These are phyloP conservation scores for Immersiella caudata DNA, from an alignment of 495 filamentous ascomycete species.

Conservation along the genomic window DNA sequence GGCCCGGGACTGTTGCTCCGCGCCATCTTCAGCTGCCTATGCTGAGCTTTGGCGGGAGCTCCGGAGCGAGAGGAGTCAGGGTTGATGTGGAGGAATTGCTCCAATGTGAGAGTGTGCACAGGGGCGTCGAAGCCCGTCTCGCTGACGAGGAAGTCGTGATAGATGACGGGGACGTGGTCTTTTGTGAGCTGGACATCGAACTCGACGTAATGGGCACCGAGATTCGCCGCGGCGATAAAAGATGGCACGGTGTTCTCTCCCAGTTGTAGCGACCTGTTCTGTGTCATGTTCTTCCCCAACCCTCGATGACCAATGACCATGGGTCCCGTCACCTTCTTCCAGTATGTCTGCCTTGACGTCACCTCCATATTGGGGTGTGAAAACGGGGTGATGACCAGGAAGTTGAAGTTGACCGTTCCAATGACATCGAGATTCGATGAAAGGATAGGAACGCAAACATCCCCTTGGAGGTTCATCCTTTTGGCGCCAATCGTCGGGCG, in stretches of 20 bases:
- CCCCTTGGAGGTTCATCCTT: constrained; percentile 87
- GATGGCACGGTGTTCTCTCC: constrained; percentile 96
- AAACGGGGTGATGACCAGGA: constrained; percentile 92
- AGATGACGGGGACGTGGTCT: constrained; percentile 97
- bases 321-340: constrained; percentile 69
- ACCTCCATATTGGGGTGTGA: constrained; percentile 90
- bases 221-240: constrained; percentile 92
- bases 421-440: constrained; percentile 84
- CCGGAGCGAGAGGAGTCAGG: constrained; percentile 44
- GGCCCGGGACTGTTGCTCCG: constrained; percentile 41
- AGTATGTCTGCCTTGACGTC: constrained; percentile 88
- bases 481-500: constrained; percentile 75
- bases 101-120: constrained; percentile 90
- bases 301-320: constrained; percentile 96
- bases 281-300: constrained; percentile 84
- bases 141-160: constrained; percentile 98
- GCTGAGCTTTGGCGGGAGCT: constrained; percentile 28
- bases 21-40: constrained; percentile 32
- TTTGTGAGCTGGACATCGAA: constrained; percentile 98
- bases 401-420: constrained; percentile 94
- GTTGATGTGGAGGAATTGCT: constrained; percentile 90
- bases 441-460: constrained; percentile 88
- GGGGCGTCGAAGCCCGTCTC: constrained; percentile 98
- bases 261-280: constrained; percentile 82
- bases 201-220: constrained; percentile 91